These are phyloP conservation scores for Cystobasidiaceae sp. DNA, from an alignment of 1,284 basidiomycete genomes.

Conservation along the genomic window DNA sequence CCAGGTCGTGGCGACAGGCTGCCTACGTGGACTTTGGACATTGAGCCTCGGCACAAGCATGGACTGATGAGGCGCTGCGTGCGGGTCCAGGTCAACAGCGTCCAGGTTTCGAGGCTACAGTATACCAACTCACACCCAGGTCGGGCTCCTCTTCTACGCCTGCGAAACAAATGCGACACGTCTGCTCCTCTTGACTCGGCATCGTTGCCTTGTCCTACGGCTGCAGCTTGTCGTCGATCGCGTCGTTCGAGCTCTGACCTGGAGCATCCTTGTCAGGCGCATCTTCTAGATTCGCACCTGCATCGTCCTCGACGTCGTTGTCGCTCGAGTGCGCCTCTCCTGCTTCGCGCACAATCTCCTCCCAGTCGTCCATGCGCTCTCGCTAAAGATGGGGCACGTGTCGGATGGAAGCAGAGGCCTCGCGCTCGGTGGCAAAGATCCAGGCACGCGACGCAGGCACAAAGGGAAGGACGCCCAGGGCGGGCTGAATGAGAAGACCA, in stretches of 20 bases:
- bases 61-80: slow-evolving; percentile 23
- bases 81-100: background rate
- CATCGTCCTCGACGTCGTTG: background rate
- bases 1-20: background rate
- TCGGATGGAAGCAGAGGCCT: background rate
- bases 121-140: background rate
- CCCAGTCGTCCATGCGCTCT: slow-evolving; percentile 8
- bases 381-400: background rate
- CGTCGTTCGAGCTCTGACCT: background rate
- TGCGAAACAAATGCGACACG: slow-evolving; percentile 26
- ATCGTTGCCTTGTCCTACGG: background rate
- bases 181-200: slow-evolving; percentile 3
- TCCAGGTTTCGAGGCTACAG: background rate
- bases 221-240: background rate
- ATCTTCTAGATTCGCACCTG: background rate
- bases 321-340: background rate
- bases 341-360: background rate
- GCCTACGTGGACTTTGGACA: slow-evolving; percentile 25
- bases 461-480: too few species aligned
- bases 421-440: too few species aligned
- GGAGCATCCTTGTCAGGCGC: background rate
- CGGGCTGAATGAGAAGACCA: too few species aligned
- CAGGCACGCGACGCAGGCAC: too few species aligned
- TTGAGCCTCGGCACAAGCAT: slow-evolving; percentile 20
- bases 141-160: slow-evolving; percentile 25